Evolutionary conservation across 495 filamentous ascomycete genomes (phyloP).

Genomic region (Achaetomiella virescens): DNA sequence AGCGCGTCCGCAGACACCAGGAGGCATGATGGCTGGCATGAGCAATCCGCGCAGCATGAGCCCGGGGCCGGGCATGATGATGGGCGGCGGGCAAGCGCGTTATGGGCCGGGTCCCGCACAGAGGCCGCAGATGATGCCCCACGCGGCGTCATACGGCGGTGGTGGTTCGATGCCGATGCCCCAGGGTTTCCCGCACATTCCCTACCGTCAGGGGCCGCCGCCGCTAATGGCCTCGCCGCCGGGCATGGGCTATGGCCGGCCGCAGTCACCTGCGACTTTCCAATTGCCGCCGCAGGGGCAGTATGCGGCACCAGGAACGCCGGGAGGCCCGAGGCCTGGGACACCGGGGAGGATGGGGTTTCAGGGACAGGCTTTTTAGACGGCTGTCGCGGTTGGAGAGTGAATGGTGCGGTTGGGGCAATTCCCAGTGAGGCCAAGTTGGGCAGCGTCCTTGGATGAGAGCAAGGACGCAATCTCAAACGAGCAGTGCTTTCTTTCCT

Average conservation of each 20-base stretch:
- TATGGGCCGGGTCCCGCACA: conserved; percentile 9
- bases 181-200: conserved; percentile 16
- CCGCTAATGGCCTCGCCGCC: conserved; percentile 18
- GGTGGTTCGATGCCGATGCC: conserved; percentile 10
- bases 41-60: conserved; percentile 14
- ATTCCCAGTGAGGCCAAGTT: too few species aligned
- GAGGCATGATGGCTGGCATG: conserved; percentile 15
- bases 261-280: conserved; percentile 26
- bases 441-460: too few species aligned
- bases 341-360: conserved; percentile 29
- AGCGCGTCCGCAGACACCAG: neutral
- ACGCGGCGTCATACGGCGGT: conserved; percentile 9
- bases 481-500: too few species aligned
- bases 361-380: conserved; percentile 39
- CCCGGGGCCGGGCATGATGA: conserved; percentile 19
- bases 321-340: conserved; percentile 19
- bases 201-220: conserved; percentile 5
- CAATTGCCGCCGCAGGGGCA: conserved; percentile 29
- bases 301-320: conserved; percentile 16
- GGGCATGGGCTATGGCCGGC: conserved; percentile 19
- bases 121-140: conserved; percentile 19
- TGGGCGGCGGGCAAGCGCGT: neutral
- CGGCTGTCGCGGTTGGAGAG: conserved; percentile 14
- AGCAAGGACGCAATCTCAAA: too few species aligned
- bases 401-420: conserved; percentile 17